Percentiles rank a stretch among this genome's conserved stretches.
phyloP scores from a whole-genome alignment of 2,329 filamentous ascomycete genomes.

The Pseudocercospora cruenta region DNA sequence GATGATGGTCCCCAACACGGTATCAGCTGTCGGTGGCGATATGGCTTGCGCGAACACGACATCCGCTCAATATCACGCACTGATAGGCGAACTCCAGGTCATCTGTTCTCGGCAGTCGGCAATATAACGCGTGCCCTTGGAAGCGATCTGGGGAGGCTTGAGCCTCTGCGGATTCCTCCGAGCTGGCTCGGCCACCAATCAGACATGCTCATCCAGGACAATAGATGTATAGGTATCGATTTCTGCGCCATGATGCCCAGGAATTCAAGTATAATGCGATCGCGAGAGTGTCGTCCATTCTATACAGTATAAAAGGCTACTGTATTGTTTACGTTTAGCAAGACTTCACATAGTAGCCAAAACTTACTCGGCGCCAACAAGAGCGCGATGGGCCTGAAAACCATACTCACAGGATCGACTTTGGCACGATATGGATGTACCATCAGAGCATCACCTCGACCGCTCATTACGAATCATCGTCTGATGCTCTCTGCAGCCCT shows the following conservation, averaged over 20 bases:
- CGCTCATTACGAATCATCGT: conserved; percentile 24
- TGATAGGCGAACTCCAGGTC: too few relatives aligned
- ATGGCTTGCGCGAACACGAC: too few relatives aligned
- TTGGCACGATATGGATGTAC: conserved; percentile 23
- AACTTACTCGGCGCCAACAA: not conserved
- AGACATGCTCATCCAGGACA: not conserved
- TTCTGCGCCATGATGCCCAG: too few relatives aligned
- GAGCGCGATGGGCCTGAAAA: not conserved
- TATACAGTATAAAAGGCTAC: too few relatives aligned
- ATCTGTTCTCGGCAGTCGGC: too few relatives aligned
- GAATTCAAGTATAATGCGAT: too few relatives aligned
- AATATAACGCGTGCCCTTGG: not conserved
- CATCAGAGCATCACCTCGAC: conserved; percentile 20
- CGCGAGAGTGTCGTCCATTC: too few relatives aligned
- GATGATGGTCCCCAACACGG: too few relatives aligned
- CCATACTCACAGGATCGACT: conserved; percentile 20
- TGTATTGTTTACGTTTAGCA: too few relatives aligned
- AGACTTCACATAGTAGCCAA: too few relatives aligned
- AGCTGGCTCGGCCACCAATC: not conserved
- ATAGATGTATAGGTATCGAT: not conserved
- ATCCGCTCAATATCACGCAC: too few relatives aligned
- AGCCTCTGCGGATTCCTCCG: not conserved
- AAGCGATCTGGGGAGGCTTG: not conserved
- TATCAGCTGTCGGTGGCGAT: too few relatives aligned
- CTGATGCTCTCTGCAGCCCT: conserved; percentile 26